Percentiles rank a stretch among this genome's conserved stretches.
Conservation (phyloP, 2,329 filamentous ascomycete genomes). For the Apiospora marii region DNA sequence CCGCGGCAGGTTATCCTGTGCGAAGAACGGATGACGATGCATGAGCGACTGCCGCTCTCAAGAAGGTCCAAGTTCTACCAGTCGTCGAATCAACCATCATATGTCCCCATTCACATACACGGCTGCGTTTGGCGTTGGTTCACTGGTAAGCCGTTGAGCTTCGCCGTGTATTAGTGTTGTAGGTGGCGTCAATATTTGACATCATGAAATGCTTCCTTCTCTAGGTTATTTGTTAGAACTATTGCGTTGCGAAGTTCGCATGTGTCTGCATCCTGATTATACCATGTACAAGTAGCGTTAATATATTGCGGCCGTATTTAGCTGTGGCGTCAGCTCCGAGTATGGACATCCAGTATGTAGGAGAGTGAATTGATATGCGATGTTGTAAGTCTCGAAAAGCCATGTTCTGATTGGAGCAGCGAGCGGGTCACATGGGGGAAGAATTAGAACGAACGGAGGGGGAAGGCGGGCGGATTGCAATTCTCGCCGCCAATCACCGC, state of each 20-base stretch:
- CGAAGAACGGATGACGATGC: no score
- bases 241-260: not conserved
- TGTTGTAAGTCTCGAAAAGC: not conserved
- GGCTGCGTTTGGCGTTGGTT: no score
- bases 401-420: constrained; percentile 6
- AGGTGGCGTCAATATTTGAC: not conserved
- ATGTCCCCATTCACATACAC: no score
- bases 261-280: not conserved
- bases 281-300: not conserved
- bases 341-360: not conserved
- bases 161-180: not conserved
- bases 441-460: not conserved
- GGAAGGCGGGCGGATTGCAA: not conserved
- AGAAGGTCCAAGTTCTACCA: no score
- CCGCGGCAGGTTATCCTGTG: no score
- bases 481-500: not conserved
- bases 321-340: no score
- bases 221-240: not conserved
- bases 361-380: not conserved
- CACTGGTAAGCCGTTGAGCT: not conserved
- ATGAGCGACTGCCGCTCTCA: no score
- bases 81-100: no score
- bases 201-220: not conserved
- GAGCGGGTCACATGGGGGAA: constrained; percentile 7
- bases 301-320: no score